Evolutionary conservation across 2,329 filamentous ascomycete species (phyloP), one percentile per base, ranked within the genome.

Genomic region (Pseudogymnoascus sp.): DNA sequence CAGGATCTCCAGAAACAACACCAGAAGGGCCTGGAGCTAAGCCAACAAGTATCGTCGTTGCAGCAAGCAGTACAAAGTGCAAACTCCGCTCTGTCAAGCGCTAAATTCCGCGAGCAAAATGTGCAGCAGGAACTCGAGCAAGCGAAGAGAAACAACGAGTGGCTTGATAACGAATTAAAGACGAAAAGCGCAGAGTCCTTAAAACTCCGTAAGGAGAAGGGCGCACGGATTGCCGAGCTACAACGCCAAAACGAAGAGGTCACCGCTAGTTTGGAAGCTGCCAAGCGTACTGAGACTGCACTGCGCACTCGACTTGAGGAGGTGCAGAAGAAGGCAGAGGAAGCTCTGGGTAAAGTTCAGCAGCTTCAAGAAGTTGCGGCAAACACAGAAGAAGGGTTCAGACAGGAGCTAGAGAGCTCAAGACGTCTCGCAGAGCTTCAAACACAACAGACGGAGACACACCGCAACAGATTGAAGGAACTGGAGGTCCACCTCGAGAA

Each of bases 171-270:
- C 42, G 94, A 99, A 74, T 82, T 97, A 21, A 93, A 96, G 78
- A 92, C 90, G 0, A 96, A 96, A 77, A 87, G 84, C 65, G 84
- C 87, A 7, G 94, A 99, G 72, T 86, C 91, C 58, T 83, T 93
- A 67, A 96, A 92, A 71, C 93, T 89, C 75, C 86, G 94, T 65
- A 97, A 96, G 72, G 94, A 99, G 72, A 97, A 97, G 80, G 90
- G 90, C 65, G 87, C 91, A 1, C 88, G 90, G 39, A 90, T 97
- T 68, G 84, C 92, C 7, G 90, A 95, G 70, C 83, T 99, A 29
- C 90, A 97, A 74, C 89, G 92, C 60, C 85, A 89, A 64, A 89
- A 93, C 67, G 93, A 97, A 68, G 94, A 99, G 67, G 85, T 88
- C 48, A 87, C 83, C 65, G 87, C 89, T 18, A 87, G 83, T 33